phyloP scores from a whole-genome alignment of 1,284 basidiomycete genomes.

The Termitomyces sp. region DNA sequence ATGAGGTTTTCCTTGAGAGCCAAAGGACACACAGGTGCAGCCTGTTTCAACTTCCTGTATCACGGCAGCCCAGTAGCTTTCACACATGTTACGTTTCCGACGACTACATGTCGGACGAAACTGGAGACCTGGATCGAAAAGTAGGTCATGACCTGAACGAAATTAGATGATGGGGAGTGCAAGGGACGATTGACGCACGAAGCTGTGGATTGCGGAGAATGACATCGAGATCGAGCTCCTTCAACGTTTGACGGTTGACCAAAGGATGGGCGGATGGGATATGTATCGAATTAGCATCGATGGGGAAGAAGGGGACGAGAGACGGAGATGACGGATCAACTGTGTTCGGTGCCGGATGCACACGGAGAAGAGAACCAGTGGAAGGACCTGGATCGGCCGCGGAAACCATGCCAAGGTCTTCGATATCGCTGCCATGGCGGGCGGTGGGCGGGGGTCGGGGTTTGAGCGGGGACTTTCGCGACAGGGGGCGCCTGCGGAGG shows the following conservation, averaged over 20 bases:
- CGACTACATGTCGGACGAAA: conserved; percentile 68
- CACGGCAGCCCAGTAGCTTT: conserved; percentile 85
- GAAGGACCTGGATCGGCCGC: conserved; percentile 42
- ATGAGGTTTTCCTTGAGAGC: conserved; percentile 47
- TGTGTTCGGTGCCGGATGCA: conserved; percentile 23
- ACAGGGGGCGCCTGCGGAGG: conserved; percentile 16
- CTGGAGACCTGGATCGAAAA: conserved; percentile 78
- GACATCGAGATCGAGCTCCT: conserved; percentile 80
- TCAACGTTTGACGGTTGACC: conserved; percentile 80
- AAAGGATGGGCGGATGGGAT: conserved; percentile 71
- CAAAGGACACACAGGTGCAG: conserved; percentile 83
- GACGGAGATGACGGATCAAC: conserved; percentile 22
- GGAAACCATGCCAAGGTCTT: conserved; percentile 47
- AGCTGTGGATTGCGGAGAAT: conserved; percentile 89
- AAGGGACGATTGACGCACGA: conserved; percentile 46
- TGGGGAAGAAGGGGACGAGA: conserved; percentile 29
- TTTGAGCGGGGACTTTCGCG: conserved; percentile 19
- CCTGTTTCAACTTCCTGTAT: conserved; percentile 73
- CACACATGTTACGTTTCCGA: conserved; percentile 69
- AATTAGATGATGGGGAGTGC: conserved; percentile 14
- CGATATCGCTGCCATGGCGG: conserved; percentile 41
- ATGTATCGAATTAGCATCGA: conserved; percentile 52
- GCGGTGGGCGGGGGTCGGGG: conserved; percentile 25
- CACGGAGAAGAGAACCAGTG: conserved; percentile 35
- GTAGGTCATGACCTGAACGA: conserved; percentile 75